Evolutionary conservation across 306 rosid species (phyloP), one percentile per base, ranked within the genome.

Genomic region (Begonia loranthoides): DNA sequence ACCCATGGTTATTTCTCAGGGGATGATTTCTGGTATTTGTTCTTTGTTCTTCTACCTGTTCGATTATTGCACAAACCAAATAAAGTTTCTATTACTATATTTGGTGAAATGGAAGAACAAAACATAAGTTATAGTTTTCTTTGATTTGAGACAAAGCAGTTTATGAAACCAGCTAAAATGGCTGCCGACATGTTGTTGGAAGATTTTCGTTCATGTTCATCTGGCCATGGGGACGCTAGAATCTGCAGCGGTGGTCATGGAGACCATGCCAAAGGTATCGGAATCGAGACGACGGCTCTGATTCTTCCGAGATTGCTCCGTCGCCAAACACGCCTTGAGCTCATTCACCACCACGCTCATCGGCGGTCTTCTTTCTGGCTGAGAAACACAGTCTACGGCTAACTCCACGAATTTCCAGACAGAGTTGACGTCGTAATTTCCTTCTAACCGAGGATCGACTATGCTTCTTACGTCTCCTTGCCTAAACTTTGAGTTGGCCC

Each of bases 371-470:
- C 56, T 50, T 13, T 3, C 10, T 10, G 56, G 6, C 16, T 8
- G 2, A 15, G 59, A 52, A 15, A 40, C 55, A 54, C 69, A 66
- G 33, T 51, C 66, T 65, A 58, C 45, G 57, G 62, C 69, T 41
- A 62, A n/a, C 38, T 72, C 77, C 39, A 66, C 59, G 6, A 62
- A 65, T 62, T 62, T 66, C 63, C 60, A 59, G 4, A 17, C 64
- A 14, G 66, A 72, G 56, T 15, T 63, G 1, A 10, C 14, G 45
- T 55, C 57, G 28, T 52, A 58, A 33, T 58, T 53, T 41, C 66
- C 61, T 45, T 58, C 39, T 4, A 72, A 50, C 44, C 52, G 55
- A 6, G 56, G 52, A 56, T 72, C 70, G 9, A 67, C 57, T 1
- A 72, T 55, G 12, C 40, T 17, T 56, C 43, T 21, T 12, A 66